A percentile compares a stretch with the other conserved stretches of the same genome.
phyloP scores from a whole-genome alignment of 2,329 filamentous ascomycete genomes.

The Ceratocystis alfenasii region DNA sequence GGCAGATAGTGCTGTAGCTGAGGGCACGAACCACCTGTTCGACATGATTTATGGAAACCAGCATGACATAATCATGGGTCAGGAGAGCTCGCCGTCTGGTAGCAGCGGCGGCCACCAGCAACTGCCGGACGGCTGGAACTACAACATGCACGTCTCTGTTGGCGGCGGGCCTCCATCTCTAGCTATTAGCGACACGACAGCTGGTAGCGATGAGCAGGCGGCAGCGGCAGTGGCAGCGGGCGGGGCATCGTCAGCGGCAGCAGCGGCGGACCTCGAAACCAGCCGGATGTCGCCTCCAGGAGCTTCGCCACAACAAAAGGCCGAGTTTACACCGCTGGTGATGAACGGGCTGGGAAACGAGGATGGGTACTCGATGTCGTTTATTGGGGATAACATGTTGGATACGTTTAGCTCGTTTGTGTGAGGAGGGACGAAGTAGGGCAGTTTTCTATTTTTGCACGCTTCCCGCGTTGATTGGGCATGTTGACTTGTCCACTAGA shows the following conservation, averaged over 20 bases:
- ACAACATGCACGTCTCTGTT: conserved; percentile 12
- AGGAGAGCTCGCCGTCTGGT: not conserved
- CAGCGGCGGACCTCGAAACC: not conserved
- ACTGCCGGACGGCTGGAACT: conserved; percentile 8
- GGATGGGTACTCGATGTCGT: not conserved
- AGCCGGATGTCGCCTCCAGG: not conserved
- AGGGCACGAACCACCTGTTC: conserved; percentile 10
- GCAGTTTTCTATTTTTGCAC: not conserved
- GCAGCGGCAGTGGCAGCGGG: not conserved
- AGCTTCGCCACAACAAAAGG: not conserved
- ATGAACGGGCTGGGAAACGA: not conserved
- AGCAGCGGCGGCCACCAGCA: not conserved
- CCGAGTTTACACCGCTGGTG: not conserved
- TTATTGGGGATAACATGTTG: not conserved
- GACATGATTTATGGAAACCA: conserved; percentile 19
- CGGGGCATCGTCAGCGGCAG: not conserved
- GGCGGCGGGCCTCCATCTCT: conserved; percentile 13
- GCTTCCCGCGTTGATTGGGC: not conserved
- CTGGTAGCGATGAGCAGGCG: conserved; percentile 2
- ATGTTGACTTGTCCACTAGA: not conserved
- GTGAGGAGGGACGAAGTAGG: not conserved
- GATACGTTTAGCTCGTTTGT: conserved; percentile 4
- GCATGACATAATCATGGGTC: conserved; percentile 1
- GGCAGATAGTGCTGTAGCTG: not conserved
- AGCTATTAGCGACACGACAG: conserved; percentile 13